Evolutionary conservation across 257 asterid genomes (phyloP).

Genomic region (Solanum tarapatanum): DNA sequence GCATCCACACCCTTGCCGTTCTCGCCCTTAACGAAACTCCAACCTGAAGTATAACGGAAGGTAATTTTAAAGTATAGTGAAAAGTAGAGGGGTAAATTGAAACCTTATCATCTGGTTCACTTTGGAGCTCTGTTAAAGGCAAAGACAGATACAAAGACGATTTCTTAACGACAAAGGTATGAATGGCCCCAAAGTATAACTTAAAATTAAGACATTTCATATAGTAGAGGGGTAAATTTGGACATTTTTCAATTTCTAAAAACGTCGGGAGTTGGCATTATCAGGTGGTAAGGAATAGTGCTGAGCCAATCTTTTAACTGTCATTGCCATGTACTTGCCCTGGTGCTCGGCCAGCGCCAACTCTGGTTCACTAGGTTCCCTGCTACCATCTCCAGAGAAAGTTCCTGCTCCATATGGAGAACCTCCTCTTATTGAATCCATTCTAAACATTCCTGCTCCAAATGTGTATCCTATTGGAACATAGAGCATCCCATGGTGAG

Average conservation of each 20-base stretch:
- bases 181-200: background rate
- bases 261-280: background rate
- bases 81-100: background rate
- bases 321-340: conserved; percentile 40
- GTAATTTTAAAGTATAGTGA: background rate
- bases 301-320: conserved; percentile 16
- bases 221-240: background rate
- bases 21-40: background rate
- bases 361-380: conserved; percentile 32
- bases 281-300: background rate
- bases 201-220: background rate
- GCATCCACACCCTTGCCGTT: background rate
- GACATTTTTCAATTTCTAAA: background rate
- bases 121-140: background rate
- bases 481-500: conserved; percentile 82
- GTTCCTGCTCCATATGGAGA: conserved; percentile 47
- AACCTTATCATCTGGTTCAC: background rate
- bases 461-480: conserved; percentile 85
- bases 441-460: conserved; percentile 79
- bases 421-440: conserved; percentile 64
- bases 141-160: background rate
- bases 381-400: conserved; percentile 31
- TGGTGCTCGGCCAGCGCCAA: conserved; percentile 45
- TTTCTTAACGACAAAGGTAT: background rate
- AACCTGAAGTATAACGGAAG: background rate